phyloP scores from a whole-genome alignment of 2,329 filamentous ascomycete genomes.

The Magnaporthiopsis incrustans region DNA sequence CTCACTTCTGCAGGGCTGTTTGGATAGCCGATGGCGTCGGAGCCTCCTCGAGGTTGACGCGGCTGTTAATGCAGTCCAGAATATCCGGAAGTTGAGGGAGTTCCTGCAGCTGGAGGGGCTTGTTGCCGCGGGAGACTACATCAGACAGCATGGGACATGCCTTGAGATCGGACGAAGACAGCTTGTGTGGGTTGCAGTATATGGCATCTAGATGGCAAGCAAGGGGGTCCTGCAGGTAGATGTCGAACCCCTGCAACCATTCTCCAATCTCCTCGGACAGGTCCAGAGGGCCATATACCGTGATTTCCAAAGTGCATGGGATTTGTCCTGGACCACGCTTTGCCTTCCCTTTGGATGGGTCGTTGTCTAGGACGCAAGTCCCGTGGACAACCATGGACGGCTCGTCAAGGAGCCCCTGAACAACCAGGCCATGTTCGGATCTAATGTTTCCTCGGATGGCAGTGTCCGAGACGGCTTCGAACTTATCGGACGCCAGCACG shows the following conservation, averaged over 20 bases:
- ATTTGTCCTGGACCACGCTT: background rate
- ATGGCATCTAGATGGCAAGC: conserved; percentile 18
- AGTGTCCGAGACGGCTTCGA: background rate
- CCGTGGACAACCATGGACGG: conserved; percentile 1
- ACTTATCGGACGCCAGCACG: background rate
- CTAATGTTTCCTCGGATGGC: conserved; percentile 4
- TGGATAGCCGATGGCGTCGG: conserved; percentile 19
- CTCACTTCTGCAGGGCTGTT: conserved; percentile 18
- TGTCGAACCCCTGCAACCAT: conserved; percentile 23
- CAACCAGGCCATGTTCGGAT: conserved; percentile 1
- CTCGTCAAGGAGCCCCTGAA: conserved; percentile 9
- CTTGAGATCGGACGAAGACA: conserved; percentile 9
- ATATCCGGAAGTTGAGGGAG: conserved; percentile 14
- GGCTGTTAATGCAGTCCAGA: conserved; percentile 18
- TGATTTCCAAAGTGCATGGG: conserved; percentile 16
- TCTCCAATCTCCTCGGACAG: conserved; percentile 21
- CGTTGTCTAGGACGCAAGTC: conserved; percentile 3
- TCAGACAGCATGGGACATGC: conserved; percentile 2
- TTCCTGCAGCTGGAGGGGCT: background rate
- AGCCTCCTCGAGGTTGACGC: conserved; percentile 20
- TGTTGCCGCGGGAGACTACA: background rate
- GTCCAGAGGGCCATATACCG: conserved; percentile 21
- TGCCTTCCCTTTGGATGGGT: background rate
- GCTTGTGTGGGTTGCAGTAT: conserved; percentile 29
- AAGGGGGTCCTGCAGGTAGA: conserved; percentile 27